These are phyloP conservation scores for Tylopilus felleus DNA, from an alignment of 768 basidiomycete species.

Conservation along the genomic window DNA sequence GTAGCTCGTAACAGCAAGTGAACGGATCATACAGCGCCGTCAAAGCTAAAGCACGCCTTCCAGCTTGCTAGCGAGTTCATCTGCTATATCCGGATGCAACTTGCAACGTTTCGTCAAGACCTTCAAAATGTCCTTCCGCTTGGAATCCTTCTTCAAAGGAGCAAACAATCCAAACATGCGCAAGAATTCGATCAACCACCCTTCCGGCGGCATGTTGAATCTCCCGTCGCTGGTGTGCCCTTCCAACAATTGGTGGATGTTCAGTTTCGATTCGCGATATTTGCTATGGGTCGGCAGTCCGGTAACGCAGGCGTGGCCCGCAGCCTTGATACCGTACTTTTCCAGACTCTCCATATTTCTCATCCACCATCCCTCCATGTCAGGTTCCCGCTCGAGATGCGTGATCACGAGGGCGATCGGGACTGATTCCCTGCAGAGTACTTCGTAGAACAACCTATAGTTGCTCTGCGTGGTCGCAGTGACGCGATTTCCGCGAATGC, in stretches of 20 bases:
- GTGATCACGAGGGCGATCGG: slow-evolving; percentile 35
- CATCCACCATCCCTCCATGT: slow-evolving; percentile 36
- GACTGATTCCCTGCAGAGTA: slow-evolving; percentile 37
- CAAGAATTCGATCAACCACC: slow-evolving; percentile 25
- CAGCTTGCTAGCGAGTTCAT: slow-evolving; percentile 20
- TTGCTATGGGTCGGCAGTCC: slow-evolving; percentile 29
- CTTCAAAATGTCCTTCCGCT: slow-evolving; percentile 24
- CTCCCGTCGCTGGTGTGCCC: slow-evolving; percentile 12
- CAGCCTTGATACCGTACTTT: slow-evolving; percentile 25
- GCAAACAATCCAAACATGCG: slow-evolving; percentile 24
- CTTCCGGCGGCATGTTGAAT: slow-evolving; percentile 27
- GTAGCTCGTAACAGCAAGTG: neutral
- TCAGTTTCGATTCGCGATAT: slow-evolving; percentile 22
- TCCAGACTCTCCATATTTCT: slow-evolving; percentile 24
- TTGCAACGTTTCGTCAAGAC: slow-evolving; percentile 30
- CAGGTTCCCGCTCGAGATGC: slow-evolving; percentile 36
- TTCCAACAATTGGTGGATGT: slow-evolving; percentile 16
- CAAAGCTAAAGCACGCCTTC: neutral
- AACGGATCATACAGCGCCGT: neutral
- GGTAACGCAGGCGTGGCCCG: slow-evolving; percentile 36
- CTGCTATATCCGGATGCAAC: slow-evolving; percentile 18
- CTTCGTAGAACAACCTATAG: slow-evolving; percentile 41
- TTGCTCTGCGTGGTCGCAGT: slow-evolving; percentile 37
- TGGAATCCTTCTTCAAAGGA: slow-evolving; percentile 19
- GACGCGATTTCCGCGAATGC: slow-evolving; percentile 41